Base-by-base conservation (phyloP, 768 basidiomycete species). In the Podaxis pistillaris region DNA sequence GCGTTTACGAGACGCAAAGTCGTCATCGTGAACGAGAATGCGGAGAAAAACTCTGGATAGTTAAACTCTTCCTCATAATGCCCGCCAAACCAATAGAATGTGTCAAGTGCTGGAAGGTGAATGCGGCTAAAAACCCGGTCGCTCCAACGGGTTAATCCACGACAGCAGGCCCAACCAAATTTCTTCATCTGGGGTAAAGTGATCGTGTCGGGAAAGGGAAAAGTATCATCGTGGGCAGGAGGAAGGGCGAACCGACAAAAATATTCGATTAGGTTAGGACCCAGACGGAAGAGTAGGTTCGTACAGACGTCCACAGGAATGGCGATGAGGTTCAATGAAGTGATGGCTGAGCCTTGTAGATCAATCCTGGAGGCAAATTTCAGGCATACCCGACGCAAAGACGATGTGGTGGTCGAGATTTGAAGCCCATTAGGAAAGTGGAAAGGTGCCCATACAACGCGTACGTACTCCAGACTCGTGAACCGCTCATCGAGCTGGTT, bases 261-360 rank as follows among this genome's bases (percentile, higher is more conserved):
- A 26, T 50, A 56, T 38, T 56, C 37, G 54, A 36, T 56, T 6
- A 56, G 54, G 54, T 56, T 37, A 19, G 54, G 54, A 15, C 37
- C 15, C 8, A 22, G 19, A 12, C 19, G 36, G 9, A 12, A 5
- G 36, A 40, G 54, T 15, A 56, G 22, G 36, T 22, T 12, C 17
- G 22, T 36, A 24, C 37, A 56, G 13, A 38, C 9, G n/a, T 56
- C 54, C 5, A 56, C 37, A 13, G 54, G 38, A 24, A 56, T 22
- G 12, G 19, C 54, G 9, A 24, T 40, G 11, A 38, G 36, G 37
- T 40, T 40, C n/a, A 56, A n/a, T 15, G 54, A 56, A 2, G 54
- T 56, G 36, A 24, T 38, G 12, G 12, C n/a, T 19, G 19, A 11
- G 15, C 54, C 33, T 24, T 40, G 54, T 12, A 56, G 37, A 56